phyloP scores from a whole-genome alignment of 73 alveolate species.

The Paramecium biaurelia region DNA sequence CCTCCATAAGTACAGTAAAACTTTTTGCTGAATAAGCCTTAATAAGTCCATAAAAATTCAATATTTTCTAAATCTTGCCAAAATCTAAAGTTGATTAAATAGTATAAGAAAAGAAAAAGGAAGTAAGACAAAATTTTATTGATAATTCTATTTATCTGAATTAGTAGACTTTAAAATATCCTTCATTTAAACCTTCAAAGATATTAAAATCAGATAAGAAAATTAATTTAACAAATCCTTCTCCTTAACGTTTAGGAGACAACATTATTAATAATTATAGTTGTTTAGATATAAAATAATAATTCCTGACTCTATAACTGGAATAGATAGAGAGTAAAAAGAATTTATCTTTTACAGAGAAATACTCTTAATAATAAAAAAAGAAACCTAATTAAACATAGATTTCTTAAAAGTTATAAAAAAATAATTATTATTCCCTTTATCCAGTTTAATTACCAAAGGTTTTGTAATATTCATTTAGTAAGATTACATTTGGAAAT shows the following conservation, averaged over 20 bases:
- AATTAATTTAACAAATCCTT: background rate
- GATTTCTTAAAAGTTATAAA: background rate
- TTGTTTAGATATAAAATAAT: background rate
- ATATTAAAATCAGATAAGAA: background rate
- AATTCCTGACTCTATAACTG: background rate
- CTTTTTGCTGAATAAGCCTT: background rate
- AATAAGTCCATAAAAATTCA: background rate
- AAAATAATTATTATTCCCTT: background rate
- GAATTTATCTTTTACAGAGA: background rate
- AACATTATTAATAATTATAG: background rate
- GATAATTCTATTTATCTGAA: background rate
- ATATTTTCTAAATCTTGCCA: background rate
- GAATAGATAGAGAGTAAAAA: background rate
- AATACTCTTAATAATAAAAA: background rate
- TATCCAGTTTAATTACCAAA: background rate
- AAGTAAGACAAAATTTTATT: background rate
- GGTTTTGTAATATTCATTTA: background rate
- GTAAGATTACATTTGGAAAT: background rate
- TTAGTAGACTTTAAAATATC: background rate
- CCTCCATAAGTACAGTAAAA: background rate
- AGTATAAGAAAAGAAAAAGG: background rate
- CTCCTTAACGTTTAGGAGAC: background rate
- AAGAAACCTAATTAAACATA: background rate
- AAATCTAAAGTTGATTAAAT: background rate
- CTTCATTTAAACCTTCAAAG: slow-evolving; percentile 25